Conservation (phyloP, 305 asterid species). For the Fraxinus latifolia region DNA sequence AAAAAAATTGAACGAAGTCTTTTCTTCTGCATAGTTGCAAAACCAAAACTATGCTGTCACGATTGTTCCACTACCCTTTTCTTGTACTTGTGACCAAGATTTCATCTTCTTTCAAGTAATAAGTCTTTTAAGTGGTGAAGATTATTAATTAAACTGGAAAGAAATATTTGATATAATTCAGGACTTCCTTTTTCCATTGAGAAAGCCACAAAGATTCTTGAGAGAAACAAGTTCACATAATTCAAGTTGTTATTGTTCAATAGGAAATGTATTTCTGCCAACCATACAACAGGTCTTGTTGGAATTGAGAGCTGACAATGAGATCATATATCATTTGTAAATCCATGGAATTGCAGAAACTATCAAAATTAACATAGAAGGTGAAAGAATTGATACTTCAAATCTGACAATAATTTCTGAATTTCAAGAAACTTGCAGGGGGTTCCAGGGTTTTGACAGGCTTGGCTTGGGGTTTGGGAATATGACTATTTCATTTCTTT, state of each 20-base stretch:
- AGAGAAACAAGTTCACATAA: background rate
- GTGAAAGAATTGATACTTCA: background rate
- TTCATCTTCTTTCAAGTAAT: background rate
- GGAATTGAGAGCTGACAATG: background rate
- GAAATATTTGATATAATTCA: background rate
- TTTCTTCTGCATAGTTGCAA: background rate
- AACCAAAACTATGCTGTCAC: background rate
- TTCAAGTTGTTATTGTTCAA: background rate
- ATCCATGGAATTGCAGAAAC: background rate
- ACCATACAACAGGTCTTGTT: background rate
- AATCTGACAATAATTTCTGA: background rate
- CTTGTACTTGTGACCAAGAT: background rate
- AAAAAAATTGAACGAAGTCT: background rate
- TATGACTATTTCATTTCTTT: background rate
- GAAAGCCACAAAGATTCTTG: background rate
- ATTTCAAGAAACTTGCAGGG: background rate
- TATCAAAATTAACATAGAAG: background rate
- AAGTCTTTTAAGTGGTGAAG: background rate
- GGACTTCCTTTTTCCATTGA: background rate
- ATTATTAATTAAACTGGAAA: background rate
- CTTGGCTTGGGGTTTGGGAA: background rate
- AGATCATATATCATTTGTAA: background rate
- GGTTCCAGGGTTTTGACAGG: background rate
- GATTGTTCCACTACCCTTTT: background rate
- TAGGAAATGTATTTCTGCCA: background rate